phyloP scores from a whole-genome alignment of 176 grass and related monocot genomes.

The Triticum urartu region DNA sequence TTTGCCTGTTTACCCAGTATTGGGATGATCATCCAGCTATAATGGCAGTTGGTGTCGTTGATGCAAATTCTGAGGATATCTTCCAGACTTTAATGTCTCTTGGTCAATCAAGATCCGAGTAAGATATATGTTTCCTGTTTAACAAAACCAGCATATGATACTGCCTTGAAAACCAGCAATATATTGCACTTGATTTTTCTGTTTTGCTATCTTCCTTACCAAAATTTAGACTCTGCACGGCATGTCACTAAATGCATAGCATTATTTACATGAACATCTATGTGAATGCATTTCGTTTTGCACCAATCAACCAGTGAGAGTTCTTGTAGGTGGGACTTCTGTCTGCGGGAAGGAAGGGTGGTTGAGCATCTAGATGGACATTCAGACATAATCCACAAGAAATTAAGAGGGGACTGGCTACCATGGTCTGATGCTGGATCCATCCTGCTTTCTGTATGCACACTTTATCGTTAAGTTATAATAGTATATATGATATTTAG shows the following conservation, averaged over 20 bases:
- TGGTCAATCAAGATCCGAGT: constrained; percentile 92
- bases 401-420: constrained; percentile 84
- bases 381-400: constrained; percentile 97
- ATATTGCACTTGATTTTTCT: not conserved
- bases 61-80: constrained; percentile 77
- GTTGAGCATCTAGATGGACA: constrained; percentile 90
- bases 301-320: not conserved
- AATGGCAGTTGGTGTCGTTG: constrained; percentile 97
- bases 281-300: not conserved
- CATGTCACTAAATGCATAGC: not conserved
- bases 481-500: constrained; percentile 44
- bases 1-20: constrained; percentile 57
- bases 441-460: constrained; percentile 23
- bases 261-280: constrained; percentile 7
- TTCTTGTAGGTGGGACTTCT: constrained; percentile 94
- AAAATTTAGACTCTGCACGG: not conserved
- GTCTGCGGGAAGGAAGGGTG: constrained; percentile 81
- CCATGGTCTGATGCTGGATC: constrained; percentile 68
- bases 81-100: constrained; percentile 97
- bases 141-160: not conserved
- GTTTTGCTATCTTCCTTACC: not conserved
- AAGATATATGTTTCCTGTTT: constrained; percentile 38
- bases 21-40: constrained; percentile 97
- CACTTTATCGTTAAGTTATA: constrained; percentile 33
- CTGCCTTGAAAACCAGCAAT: not conserved